phyloP scores from a whole-genome alignment of 441 rosid species.

The Euphorbia celastroides region DNA sequence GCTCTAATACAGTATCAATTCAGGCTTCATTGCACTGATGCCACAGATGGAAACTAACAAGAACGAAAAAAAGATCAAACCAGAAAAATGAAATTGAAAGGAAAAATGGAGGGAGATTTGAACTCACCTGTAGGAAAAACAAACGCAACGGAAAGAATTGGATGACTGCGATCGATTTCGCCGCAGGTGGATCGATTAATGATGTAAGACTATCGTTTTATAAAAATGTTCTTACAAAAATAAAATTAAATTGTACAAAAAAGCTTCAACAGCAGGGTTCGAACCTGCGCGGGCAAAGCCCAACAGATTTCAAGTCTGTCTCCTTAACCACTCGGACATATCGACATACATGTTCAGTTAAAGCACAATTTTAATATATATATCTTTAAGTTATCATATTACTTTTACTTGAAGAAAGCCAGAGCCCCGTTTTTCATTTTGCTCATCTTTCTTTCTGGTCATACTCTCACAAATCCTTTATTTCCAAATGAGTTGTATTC shows the following conservation, averaged over 20 bases:
- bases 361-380: too few relatives aligned
- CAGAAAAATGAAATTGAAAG: too few relatives aligned
- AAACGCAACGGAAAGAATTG: slow-evolving; percentile 27
- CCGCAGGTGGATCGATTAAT: slow-evolving; percentile 33
- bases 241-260: too few relatives aligned
- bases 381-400: too few relatives aligned
- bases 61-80: not conserved
- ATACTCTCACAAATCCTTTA: too few relatives aligned
- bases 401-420: too few relatives aligned
- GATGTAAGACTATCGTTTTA: not conserved
- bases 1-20: slow-evolving; percentile 38
- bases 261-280: slow-evolving; percentile 95
- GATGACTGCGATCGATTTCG: slow-evolving; percentile 16
- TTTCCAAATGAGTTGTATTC: too few relatives aligned
- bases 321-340: slow-evolving; percentile 99
- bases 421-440: too few relatives aligned
- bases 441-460: too few relatives aligned
- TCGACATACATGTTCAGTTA: slow-evolving; percentile 38
- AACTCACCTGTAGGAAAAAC: too few relatives aligned
- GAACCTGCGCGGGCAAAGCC: slow-evolving; percentile 98
- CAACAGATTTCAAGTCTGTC: slow-evolving; percentile 98
- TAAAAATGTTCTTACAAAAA: too few relatives aligned
- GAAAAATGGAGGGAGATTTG: too few relatives aligned
- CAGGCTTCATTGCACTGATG: slow-evolving; percentile 39
- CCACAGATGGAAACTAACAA: slow-evolving; percentile 28